Base-by-base conservation (phyloP, 768 basidiomycete species). In the Tubosaeta brunneosetosa region DNA sequence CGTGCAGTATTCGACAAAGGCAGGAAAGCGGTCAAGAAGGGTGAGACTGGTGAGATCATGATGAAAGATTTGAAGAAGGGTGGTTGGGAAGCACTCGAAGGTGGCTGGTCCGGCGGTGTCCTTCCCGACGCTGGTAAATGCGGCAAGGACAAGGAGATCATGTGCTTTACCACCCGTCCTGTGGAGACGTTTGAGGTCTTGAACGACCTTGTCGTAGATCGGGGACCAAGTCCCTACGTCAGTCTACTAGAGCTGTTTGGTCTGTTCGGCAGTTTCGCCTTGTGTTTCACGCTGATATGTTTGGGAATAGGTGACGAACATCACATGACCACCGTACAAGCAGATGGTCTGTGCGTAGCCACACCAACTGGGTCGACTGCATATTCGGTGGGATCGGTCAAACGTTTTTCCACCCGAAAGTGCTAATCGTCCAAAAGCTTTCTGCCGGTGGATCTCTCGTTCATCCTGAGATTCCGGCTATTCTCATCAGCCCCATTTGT, bases 361-460 rank as follows among this genome's bases (percentile, higher is more conserved):
- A 99, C 97, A 0, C 97, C 97, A 8, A 99, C 97, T 0, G 97
- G 97, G 4, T 98, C 97, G 32, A 99, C 97, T 11, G 97, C 97
- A 3, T 99, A 99, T 70, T 99, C 97, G 14, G 91, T 93, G 61
- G 43, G 86, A 52, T 34, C 29, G 4, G 31, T 36, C 11, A 36
- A 45, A 13, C 14, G n/a, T 22, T 16, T 16, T 41, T 27, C 6
- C 17, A n/a, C 46, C 27, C 6, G 48, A 26, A 47, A 34, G 55
- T 45, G 41, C 52, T 63, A 19, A 62, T 22, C 22, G 36, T 52
- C 17, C 52, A 50, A 19, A 62, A 85, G 82, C 75, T 99, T 19
- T 99, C 97, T 29, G 97, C 97, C 12, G 97, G 97, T 44, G 97
- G 97, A 34, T 98, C 95, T 0, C 84, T 99, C 50, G 94, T 93